Evolutionary conservation across 495 filamentous ascomycete species (phyloP).

Genomic region (Talaromyces trachyspermus): DNA sequence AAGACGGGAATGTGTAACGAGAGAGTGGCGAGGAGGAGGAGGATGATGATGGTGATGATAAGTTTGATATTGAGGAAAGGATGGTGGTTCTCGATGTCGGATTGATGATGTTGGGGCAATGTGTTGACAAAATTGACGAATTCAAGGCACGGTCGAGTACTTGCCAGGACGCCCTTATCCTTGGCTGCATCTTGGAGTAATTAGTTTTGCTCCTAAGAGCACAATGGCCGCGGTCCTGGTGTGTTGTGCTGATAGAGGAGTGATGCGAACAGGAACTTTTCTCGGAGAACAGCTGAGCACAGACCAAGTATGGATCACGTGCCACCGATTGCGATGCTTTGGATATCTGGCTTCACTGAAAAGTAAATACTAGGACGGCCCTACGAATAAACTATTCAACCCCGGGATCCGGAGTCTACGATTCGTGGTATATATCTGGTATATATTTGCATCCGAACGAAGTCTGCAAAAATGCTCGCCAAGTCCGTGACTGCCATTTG

Average conservation of each 20-base stretch:
- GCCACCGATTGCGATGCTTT: not conserved
- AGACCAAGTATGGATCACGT: constrained; percentile 6
- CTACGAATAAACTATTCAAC: not conserved
- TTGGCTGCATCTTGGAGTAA: constrained; percentile 33
- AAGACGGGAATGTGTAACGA: constrained; percentile 23
- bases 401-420: no score
- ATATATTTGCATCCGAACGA: no score
- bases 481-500: constrained; percentile 23
- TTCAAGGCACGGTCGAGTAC: constrained; percentile 31
- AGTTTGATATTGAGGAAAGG: constrained; percentile 2
- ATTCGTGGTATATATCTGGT: no score
- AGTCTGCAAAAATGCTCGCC: constrained; percentile 20
- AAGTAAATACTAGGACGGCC: no score
- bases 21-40: constrained; percentile 19
- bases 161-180: constrained; percentile 33
- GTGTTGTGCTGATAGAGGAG: not conserved
- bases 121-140: constrained; percentile 17
- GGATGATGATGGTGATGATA: not conserved
- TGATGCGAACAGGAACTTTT: constrained; percentile 26
- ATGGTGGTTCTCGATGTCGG: not conserved
- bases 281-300: constrained; percentile 4
- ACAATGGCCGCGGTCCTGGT: constrained; percentile 11
- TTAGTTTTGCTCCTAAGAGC: constrained; percentile 14
- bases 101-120: not conserved
- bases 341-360: constrained; percentile 23